Conservation (phyloP, 768 basidiomycete species). For the Galerina marginata region DNA sequence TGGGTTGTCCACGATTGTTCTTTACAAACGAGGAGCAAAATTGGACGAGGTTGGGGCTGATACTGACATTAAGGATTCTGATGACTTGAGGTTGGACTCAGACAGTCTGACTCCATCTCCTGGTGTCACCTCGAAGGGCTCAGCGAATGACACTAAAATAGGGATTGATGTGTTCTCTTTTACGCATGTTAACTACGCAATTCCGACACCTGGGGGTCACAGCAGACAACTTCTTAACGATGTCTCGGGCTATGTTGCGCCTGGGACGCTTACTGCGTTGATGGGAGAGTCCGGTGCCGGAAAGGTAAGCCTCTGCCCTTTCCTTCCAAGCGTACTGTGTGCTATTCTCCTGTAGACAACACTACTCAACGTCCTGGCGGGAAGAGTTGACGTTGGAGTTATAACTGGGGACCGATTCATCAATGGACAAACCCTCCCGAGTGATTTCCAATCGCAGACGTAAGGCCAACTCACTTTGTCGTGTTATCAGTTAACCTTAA, state of each 20-base stretch:
- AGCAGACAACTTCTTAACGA: constrained; percentile 64
- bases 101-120: constrained; percentile 13
- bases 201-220: constrained; percentile 55
- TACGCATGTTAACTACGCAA: constrained; percentile 72
- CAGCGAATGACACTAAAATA: constrained; percentile 27
- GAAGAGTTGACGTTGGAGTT: constrained; percentile 53
- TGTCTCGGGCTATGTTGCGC: constrained; percentile 81
- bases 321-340: no score
- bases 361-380: constrained; percentile 61
- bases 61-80: constrained; percentile 27
- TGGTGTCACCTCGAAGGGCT: constrained; percentile 14
- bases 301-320: constrained; percentile 22
- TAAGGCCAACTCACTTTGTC: constrained; percentile 11
- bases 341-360: constrained; percentile 45
- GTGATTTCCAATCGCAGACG: constrained; percentile 71
- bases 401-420: constrained; percentile 59
- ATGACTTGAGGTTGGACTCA: constrained; percentile 14
- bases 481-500: background rate
- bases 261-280: constrained; percentile 80
- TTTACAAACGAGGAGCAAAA: constrained; percentile 68
- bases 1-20: constrained; percentile 44
- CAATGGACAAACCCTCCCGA: constrained; percentile 56
- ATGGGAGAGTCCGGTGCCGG: constrained; percentile 68
- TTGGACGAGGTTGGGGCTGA: constrained; percentile 6
- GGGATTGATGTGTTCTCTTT: constrained; percentile 78